phyloP scores from a whole-genome alignment of 2,329 filamentous ascomycete species.

The Aurifilum marmelostoma region DNA sequence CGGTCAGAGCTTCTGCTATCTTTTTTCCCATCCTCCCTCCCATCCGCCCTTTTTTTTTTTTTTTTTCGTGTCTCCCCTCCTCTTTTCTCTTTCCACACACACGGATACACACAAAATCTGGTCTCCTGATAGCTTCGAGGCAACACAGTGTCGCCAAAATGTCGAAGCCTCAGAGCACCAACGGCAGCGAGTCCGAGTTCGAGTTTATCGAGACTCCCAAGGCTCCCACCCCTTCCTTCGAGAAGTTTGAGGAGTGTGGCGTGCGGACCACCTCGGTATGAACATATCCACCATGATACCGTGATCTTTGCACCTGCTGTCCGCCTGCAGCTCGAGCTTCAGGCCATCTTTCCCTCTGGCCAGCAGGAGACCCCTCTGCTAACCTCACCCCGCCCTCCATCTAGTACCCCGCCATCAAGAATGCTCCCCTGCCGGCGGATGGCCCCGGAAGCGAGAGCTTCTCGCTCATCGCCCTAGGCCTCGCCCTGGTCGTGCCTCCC shows the following conservation, averaged over 20 bases:
- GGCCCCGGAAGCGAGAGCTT: slow-evolving; percentile 82
- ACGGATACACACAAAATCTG: background rate
- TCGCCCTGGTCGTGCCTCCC: slow-evolving; percentile 71
- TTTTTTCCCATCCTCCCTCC: background rate
- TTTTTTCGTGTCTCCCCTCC: background rate
- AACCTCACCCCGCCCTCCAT: slow-evolving; percentile 10
- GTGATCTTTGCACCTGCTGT: background rate
- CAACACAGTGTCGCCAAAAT: slow-evolving; percentile 40
- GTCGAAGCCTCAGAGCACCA: slow-evolving; percentile 52
- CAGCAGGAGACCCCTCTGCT: slow-evolving; percentile 12
- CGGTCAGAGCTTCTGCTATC: slow-evolving; percentile 19
- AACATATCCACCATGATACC: slow-evolving; percentile 27
- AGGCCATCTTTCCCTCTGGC: background rate
- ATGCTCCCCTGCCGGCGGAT: slow-evolving; percentile 91
- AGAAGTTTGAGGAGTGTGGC: slow-evolving; percentile 58
- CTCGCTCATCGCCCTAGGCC: slow-evolving; percentile 78
- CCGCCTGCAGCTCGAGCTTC: slow-evolving; percentile 4
- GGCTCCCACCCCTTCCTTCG: slow-evolving; percentile 51
- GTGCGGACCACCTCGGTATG: slow-evolving; percentile 59
- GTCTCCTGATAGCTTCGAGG: slow-evolving; percentile 15
- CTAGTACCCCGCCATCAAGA: slow-evolving; percentile 87
- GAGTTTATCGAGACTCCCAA: slow-evolving; percentile 66
- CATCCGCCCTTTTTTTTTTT: too few relatives aligned
- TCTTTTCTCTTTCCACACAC: background rate
- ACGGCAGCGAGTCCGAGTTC: slow-evolving; percentile 59